phyloP scores from a whole-genome alignment of 2,329 filamentous ascomycete species.

The Xylariaceae sp. region DNA sequence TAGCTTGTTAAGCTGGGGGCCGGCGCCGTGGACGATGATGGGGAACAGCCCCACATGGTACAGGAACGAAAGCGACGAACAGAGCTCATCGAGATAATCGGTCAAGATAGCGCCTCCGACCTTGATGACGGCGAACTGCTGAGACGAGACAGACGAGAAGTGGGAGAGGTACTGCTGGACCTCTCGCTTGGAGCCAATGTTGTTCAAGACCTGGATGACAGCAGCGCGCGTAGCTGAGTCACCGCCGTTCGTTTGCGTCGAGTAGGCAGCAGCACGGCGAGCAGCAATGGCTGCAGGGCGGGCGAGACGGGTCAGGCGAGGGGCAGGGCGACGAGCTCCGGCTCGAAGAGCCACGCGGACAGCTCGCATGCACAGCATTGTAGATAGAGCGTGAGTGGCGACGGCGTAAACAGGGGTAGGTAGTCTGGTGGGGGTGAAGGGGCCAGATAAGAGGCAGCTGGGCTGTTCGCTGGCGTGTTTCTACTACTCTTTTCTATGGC shows the following conservation, averaged over 20 bases:
- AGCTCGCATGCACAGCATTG: slow-evolving; percentile 28
- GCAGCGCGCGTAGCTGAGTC: slow-evolving; percentile 67
- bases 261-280: slow-evolving; percentile 34
- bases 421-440: neutral
- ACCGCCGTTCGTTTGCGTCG: slow-evolving; percentile 30
- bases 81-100: slow-evolving; percentile 87
- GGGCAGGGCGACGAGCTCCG: slow-evolving; percentile 28
- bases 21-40: slow-evolving; percentile 90
- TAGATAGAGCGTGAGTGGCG: slow-evolving; percentile 2
- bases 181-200: slow-evolving; percentile 92
- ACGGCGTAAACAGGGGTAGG: neutral
- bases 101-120: slow-evolving; percentile 94
- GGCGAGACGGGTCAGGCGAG: slow-evolving; percentile 14
- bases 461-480: neutral
- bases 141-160: slow-evolving; percentile 92
- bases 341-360: slow-evolving; percentile 29
- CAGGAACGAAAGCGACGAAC: slow-evolving; percentile 81
- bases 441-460: neutral
- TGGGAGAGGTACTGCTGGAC: slow-evolving; percentile 96
- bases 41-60: slow-evolving; percentile 94
- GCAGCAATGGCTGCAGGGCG: slow-evolving; percentile 25
- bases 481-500: slow-evolving; percentile 7
- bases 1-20: slow-evolving; percentile 89
- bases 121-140: slow-evolving; percentile 98
- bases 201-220: slow-evolving; percentile 86